Base-by-base conservation (phyloP, 2,329 filamentous ascomycete species). In the Epichloe gansuensis region DNA sequence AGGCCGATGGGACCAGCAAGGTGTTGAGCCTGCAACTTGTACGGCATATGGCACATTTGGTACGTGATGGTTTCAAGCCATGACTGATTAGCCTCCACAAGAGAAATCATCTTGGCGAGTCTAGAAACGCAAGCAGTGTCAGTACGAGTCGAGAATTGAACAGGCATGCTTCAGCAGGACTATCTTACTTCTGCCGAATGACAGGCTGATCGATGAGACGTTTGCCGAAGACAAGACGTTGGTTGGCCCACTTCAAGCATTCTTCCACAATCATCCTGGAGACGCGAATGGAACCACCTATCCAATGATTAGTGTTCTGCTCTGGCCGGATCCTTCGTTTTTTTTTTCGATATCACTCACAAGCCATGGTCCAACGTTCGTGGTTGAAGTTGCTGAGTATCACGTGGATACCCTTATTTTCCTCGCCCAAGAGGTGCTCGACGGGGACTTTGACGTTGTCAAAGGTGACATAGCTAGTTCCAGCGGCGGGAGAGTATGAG, bases 361-460 rank as follows among this genome's bases (percentile, higher is more conserved):
- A 82, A 52, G 74, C 73, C 84, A 90, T 88, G 69, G 78, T 84
- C 76, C 85, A 89, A 35, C 86, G 78, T 71, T 89, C 87, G 69
- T 93, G 87, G 74, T 93, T 93, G 72, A 94, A 94, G 71, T 94
- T 94, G 69, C 78, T 81, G 63, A 93, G 72, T 63, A 94, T 88
- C 34, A 93, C 86, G 55, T 84, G 78, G 63, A 94, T 90, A 6
- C 89, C 89, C 71, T 91, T 87, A 73, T 93, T 81, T 69, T 94
- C 88, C 63, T 87, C 73, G 55, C 89, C 89, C 5, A 95, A 72
- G 15, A 94, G 72, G 66, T 93, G 83, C 63, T 82, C 78, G 0
- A 81, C 84, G 0, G 89, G 88, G 0, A 94, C 88, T 71, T 89
- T 89, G 67, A 90, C 87, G 58, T 93, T 86, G 68, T 90, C 85